A percentile compares a stretch with the other conserved stretches of the same genome.
Conservation (phyloP, 768 basidiomycete species). For the Leccinum sublutescens region DNA sequence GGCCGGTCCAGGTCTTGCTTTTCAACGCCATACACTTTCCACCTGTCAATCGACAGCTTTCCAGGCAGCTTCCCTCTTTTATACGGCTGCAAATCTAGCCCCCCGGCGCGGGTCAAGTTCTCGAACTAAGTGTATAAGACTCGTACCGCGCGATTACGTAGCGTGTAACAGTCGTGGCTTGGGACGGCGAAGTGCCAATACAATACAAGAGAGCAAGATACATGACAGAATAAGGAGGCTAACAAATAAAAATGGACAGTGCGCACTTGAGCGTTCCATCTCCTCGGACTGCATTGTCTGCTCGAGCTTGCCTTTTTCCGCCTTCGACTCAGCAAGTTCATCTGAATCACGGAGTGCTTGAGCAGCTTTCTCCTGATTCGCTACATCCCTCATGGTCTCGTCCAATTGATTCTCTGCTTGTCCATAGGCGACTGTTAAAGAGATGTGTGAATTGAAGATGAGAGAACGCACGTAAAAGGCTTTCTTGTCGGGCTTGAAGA, state of each 20-base stretch:
- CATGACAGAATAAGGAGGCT: not conserved
- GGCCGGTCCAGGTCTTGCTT: too few relatives aligned
- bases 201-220: not conserved
- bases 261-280: not conserved
- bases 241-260: not conserved
- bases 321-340: not conserved
- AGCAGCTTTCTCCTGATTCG: not conserved
- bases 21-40: too few relatives aligned
- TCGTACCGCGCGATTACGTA: not conserved
- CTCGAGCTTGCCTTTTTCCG: not conserved
- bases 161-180: not conserved
- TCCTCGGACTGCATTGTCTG: not conserved
- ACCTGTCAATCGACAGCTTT: too few relatives aligned
- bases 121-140: too few relatives aligned
- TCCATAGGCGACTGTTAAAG: not conserved
- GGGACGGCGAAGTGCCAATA: not conserved
- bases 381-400: not conserved
- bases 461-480: not conserved
- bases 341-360: too few relatives aligned
- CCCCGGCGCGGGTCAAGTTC: too few relatives aligned
- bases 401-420: not conserved
- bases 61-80: too few relatives aligned
- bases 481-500: not conserved
- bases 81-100: too few relatives aligned
- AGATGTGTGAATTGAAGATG: not conserved